These are phyloP conservation scores for Alliaria petiolata DNA, from an alignment of 345 rosid genomes.

Conservation along the genomic window DNA sequence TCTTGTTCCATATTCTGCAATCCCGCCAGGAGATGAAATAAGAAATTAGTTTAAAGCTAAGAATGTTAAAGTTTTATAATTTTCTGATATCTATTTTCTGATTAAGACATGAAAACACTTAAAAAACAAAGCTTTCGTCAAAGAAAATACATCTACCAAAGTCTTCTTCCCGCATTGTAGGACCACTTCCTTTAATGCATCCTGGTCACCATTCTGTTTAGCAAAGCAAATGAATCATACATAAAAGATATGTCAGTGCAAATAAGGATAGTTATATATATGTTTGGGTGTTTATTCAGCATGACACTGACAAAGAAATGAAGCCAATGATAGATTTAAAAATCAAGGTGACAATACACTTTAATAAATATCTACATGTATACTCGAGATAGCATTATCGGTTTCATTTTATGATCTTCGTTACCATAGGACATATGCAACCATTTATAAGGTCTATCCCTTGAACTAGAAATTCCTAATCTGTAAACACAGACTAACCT, in stretches of 20 bases:
- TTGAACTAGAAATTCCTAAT: background rate
- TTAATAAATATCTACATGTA: background rate
- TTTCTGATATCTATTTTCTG: no score
- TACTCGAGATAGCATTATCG: background rate
- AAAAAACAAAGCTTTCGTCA: background rate
- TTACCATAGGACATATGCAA: background rate
- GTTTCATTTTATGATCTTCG: background rate
- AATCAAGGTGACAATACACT: background rate
- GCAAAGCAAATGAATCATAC: background rate
- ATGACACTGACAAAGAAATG: background rate
- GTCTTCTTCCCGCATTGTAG: slow-evolving; percentile 30
- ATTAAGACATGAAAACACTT: background rate
- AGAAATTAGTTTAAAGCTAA: background rate
- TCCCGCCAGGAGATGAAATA: background rate
- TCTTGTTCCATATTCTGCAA: slow-evolving; percentile 32
- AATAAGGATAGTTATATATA: background rate
- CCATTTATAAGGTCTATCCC: no score
- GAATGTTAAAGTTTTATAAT: no score
- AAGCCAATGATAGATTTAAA: background rate
- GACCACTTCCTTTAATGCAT: slow-evolving; percentile 54
- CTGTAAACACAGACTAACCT: slow-evolving; percentile 40
- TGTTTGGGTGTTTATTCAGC: background rate
- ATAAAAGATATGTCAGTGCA: background rate
- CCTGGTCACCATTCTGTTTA: slow-evolving; percentile 61
- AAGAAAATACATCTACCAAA: slow-evolving; percentile 26